Percentiles rank a stretch among this genome's conserved stretches.
These are phyloP conservation scores for Candida tetrigidarum DNA, from an alignment of 1,139 yeast species.

Conservation along the genomic window DNA sequence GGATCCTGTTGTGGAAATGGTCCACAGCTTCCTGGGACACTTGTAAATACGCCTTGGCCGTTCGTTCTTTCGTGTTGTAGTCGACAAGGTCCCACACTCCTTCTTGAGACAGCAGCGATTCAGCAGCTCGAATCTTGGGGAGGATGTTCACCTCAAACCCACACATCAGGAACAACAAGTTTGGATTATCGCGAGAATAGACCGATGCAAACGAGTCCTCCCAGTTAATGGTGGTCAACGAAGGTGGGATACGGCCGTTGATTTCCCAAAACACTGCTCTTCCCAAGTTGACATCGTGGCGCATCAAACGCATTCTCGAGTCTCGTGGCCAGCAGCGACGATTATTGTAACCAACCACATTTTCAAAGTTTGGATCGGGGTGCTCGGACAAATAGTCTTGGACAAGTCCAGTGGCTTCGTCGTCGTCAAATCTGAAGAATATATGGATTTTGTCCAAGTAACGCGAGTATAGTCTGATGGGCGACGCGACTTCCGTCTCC, in stretches of 20 bases:
- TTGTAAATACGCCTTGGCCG: conserved; percentile 86
- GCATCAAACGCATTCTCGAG: conserved; percentile 84
- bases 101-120: conserved; percentile 57
- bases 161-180: conserved; percentile 85
- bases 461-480: conserved; percentile 81
- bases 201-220: conserved; percentile 83
- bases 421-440: conserved; percentile 72
- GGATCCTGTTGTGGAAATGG: conserved; percentile 78
- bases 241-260: conserved; percentile 74
- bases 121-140: conserved; percentile 67
- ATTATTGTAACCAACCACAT: conserved; percentile 85
- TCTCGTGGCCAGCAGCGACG: conserved; percentile 97
- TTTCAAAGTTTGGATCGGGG: conserved; percentile 91
- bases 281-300: conserved; percentile 92
- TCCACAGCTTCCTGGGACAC: conserved; percentile 83
- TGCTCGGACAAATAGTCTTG: conserved; percentile 80
- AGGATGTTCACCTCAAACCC: conserved; percentile 93
- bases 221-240: conserved; percentile 80
- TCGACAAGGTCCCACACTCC: conserved; percentile 92
- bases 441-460: conserved; percentile 84
- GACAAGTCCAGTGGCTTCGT: conserved; percentile 75
- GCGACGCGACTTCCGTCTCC: conserved; percentile 63
- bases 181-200: conserved; percentile 89
- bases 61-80: conserved; percentile 75
- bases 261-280: conserved; percentile 94